A percentile compares a stretch with the other conserved stretches of the same genome.
These are phyloP conservation scores for Neurospora sp. DNA, from an alignment of 495 filamentous ascomycete species.

Conservation along the genomic window DNA sequence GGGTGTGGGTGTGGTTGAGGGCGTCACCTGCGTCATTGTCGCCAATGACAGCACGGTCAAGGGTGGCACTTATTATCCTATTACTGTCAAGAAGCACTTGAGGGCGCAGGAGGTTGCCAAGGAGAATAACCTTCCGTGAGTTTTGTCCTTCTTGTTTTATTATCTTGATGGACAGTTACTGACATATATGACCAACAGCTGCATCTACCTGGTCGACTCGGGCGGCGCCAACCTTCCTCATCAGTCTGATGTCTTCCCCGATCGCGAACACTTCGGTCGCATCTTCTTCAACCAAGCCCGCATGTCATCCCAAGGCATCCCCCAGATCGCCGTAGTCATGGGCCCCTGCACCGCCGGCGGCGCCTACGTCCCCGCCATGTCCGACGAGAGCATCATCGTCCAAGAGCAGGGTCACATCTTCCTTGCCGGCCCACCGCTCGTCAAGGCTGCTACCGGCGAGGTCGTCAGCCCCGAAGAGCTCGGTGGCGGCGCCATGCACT, in stretches of 20 bases:
- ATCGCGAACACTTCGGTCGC: constrained; percentile 88
- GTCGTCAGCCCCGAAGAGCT: constrained; percentile 87
- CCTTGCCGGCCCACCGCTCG: constrained; percentile 86
- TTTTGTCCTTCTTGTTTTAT: constrained; percentile 3
- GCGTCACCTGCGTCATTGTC: constrained; percentile 87
- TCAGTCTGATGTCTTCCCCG: constrained; percentile 94
- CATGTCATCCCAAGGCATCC: constrained; percentile 75
- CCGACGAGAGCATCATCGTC: constrained; percentile 94
- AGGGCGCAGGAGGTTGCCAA: constrained; percentile 84
- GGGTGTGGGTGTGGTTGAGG: constrained; percentile 81
- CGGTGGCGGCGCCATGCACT: constrained; percentile 87
- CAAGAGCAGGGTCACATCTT: constrained; percentile 93
- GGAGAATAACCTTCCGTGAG: constrained; percentile 62
- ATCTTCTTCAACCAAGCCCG: constrained; percentile 99
- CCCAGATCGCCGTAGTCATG: constrained; percentile 94
- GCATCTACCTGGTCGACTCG: constrained; percentile 94
- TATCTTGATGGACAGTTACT: constrained; percentile 1
- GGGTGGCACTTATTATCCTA: constrained; percentile 97
- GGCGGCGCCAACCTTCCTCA: constrained; percentile 94
- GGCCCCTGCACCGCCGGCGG: constrained; percentile 94
- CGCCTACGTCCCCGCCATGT: constrained; percentile 95
- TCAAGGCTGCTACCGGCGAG: constrained; percentile 95
- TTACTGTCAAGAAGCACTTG: constrained; percentile 96
- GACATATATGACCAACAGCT: constrained; percentile 29
- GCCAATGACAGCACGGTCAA: constrained; percentile 98